Evolutionary conservation across 805 yeast species (phyloP).

Genomic region (Grigorovia transvaalensis): DNA sequence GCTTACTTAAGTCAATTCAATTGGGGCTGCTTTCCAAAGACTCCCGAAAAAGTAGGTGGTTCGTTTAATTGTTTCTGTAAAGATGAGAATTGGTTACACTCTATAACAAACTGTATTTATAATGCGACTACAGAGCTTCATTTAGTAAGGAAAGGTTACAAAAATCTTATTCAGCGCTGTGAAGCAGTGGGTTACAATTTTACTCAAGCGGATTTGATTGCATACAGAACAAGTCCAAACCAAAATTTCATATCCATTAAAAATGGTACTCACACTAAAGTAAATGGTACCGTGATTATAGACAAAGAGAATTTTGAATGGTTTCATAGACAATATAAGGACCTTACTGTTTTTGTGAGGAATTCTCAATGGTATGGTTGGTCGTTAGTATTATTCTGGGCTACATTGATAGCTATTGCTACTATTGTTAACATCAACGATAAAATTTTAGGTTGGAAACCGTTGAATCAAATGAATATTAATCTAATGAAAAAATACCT

Average conservation of each 20-base stretch:
- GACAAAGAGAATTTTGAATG: conserved; percentile 26
- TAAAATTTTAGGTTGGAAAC: conserved; percentile 18
- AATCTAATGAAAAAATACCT: conserved; percentile 18
- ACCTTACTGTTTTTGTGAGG: conserved; percentile 29
- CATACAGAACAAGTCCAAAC: conserved; percentile 13
- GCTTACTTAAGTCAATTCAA: neutral
- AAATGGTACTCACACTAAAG: conserved; percentile 27
- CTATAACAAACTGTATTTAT: conserved; percentile 34
- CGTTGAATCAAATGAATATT: conserved; percentile 7
- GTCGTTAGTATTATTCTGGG: conserved; percentile 37
- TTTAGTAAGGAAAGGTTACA: conserved; percentile 30
- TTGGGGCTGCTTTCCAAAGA: neutral
- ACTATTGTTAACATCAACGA: conserved; percentile 24
- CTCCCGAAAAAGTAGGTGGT: conserved; percentile 1
- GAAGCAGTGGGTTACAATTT: conserved; percentile 9
- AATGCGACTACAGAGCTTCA: conserved; percentile 23
- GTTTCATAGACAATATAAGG: conserved; percentile 29
- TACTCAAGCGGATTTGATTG: conserved; percentile 19
- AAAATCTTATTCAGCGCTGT: conserved; percentile 28
- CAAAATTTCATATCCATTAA: conserved; percentile 2
- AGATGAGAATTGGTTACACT: conserved; percentile 36
- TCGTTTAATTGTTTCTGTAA: conserved; percentile 34
- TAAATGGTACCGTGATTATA: conserved; percentile 28
- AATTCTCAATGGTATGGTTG: conserved; percentile 36
- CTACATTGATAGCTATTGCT: conserved; percentile 25